Evolutionary conservation across 2,329 filamentous ascomycete species (phyloP).

Genomic region (Cladophialophora psammophila): DNA sequence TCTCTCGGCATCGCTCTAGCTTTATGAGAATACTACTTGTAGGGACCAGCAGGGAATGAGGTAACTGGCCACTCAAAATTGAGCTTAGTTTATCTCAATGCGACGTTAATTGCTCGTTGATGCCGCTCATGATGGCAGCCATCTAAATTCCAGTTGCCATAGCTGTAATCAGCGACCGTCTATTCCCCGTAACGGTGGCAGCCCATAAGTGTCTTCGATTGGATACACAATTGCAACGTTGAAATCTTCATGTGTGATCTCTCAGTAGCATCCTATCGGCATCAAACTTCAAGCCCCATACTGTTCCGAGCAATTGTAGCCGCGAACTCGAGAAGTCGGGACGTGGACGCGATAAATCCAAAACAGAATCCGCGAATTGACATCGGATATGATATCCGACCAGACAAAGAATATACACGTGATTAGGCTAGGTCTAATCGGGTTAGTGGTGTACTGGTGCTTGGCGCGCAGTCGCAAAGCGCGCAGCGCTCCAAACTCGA

Average conservation of each 20-base stretch:
- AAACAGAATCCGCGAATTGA: no score
- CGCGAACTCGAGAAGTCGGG: no score
- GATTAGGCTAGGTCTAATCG: not conserved
- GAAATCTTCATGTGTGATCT: slow-evolving; percentile 64
- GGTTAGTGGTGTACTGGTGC: not conserved
- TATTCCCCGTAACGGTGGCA: slow-evolving; percentile 63
- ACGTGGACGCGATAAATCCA: no score
- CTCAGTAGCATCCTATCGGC: slow-evolving; percentile 73
- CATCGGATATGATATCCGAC: no score
- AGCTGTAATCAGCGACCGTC: slow-evolving; percentile 61
- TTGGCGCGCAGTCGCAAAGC: not conserved
- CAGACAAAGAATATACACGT: not conserved
- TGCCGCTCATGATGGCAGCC: slow-evolving; percentile 63
- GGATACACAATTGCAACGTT: slow-evolving; percentile 62
- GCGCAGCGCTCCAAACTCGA: slow-evolving; percentile 1
- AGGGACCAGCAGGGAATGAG: slow-evolving; percentile 67
- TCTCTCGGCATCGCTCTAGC: no score
- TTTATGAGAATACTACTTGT: no score
- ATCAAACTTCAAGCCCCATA: no score
- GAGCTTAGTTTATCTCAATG: slow-evolving; percentile 56
- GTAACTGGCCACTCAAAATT: slow-evolving; percentile 67
- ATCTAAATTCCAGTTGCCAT: slow-evolving; percentile 60
- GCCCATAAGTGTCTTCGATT: slow-evolving; percentile 65
- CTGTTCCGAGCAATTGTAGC: no score
- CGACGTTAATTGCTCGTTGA: slow-evolving; percentile 68